phyloP scores from a whole-genome alignment of 306 rosid species.

The Trichosanthes truncata region DNA sequence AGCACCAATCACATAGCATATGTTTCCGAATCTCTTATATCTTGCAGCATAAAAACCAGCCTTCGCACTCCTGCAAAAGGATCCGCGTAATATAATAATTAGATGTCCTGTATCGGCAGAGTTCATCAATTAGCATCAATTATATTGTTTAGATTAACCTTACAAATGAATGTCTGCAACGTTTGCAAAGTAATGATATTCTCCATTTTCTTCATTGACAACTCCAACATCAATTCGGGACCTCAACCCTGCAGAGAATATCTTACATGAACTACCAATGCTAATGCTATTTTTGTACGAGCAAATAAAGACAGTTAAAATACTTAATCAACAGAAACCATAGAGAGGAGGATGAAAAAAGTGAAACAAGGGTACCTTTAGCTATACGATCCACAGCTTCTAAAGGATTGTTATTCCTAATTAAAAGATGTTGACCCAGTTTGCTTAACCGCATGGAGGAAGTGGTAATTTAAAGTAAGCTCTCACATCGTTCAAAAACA shows the following conservation, averaged over 20 bases:
- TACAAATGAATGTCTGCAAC: constrained; percentile 96
- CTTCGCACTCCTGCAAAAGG: constrained; percentile 76
- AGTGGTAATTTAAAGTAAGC: not conserved
- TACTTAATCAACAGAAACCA: not conserved
- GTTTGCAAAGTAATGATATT: constrained; percentile 67
- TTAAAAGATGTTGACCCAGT: constrained; percentile 11
- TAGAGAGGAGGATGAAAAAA: not conserved
- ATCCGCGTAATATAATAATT: constrained; percentile 2
- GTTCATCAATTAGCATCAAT: constrained; percentile 8
- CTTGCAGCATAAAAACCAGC: constrained; percentile 83
- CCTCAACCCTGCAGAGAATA: constrained; percentile 56
- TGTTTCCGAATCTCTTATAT: constrained; percentile 78
- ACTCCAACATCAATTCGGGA: constrained; percentile 68
- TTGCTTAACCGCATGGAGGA: constrained; percentile 15
- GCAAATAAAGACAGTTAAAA: constrained; percentile 5
- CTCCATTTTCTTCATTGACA: constrained; percentile 43
- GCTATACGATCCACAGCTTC: constrained; percentile 82
- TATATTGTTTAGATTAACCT: constrained; percentile 31
- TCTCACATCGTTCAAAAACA: constrained; percentile 6
- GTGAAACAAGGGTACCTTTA: constrained; percentile 31
- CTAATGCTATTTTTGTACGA: not conserved
- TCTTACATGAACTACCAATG: constrained; percentile 12
- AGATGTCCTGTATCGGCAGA: constrained; percentile 9
- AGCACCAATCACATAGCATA: constrained; percentile 86
- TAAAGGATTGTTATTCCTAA: constrained; percentile 75